phyloP scores from a whole-genome alignment of 306 rosid species.

The Begonia peltatifolia region DNA sequence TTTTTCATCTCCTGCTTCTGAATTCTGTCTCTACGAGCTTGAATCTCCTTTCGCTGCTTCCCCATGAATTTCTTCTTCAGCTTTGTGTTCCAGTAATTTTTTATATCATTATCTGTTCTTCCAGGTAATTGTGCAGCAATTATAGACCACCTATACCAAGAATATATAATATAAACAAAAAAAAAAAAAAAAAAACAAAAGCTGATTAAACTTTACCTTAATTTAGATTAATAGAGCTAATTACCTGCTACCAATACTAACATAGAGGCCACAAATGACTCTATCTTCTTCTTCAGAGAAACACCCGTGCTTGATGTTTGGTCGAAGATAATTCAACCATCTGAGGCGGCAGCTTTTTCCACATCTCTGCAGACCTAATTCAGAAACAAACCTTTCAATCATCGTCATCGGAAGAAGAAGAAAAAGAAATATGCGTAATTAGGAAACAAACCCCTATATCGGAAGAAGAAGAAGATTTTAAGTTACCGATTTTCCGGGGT shows the following conservation, averaged over 20 bases:
- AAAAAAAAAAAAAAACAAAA: too few species aligned
- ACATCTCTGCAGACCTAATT: slow-evolving; percentile 69
- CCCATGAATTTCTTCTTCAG: slow-evolving; percentile 82
- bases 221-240: too few species aligned
- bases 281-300: slow-evolving; percentile 86
- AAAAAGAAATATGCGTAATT: not conserved
- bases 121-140: slow-evolving; percentile 88
- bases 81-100: slow-evolving; percentile 91
- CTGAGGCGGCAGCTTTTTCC: slow-evolving; percentile 90
- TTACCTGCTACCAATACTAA: slow-evolving; percentile 90
- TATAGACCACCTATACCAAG: slow-evolving; percentile 61
- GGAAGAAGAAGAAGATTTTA: not conserved
- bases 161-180: not conserved
- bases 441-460: not conserved
- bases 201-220: not conserved
- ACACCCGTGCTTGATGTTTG: slow-evolving; percentile 77
- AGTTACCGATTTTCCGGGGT: slow-evolving; percentile 66
- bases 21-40: slow-evolving; percentile 23
- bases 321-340: slow-evolving; percentile 90
- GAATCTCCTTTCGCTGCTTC: slow-evolving; percentile 52
- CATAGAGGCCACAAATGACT: slow-evolving; percentile 73
- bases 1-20: slow-evolving; percentile 26
- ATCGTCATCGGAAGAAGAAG: not conserved
- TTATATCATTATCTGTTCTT: slow-evolving; percentile 81
- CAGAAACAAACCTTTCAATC: not conserved